These are phyloP conservation scores for Diaporthe velutina DNA, from an alignment of 2,329 filamentous ascomycete genomes.

Conservation along the genomic window DNA sequence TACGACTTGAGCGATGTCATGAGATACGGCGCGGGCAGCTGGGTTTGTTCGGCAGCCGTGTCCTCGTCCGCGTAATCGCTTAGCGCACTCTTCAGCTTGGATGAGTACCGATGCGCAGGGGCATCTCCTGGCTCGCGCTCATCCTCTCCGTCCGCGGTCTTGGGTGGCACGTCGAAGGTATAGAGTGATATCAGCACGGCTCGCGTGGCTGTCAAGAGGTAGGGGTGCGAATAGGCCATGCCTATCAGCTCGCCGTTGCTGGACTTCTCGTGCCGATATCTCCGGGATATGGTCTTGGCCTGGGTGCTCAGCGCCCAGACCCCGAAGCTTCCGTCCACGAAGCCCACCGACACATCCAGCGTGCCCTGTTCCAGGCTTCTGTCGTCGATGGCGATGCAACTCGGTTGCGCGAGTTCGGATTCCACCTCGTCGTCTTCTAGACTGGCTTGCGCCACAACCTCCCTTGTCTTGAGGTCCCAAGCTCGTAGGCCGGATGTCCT, in stretches of 20 bases:
- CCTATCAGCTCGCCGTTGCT: slow-evolving; percentile 76
- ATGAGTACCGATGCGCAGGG: neutral
- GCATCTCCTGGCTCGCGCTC: neutral
- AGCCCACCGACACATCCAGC: slow-evolving; percentile 77
- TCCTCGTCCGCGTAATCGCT: neutral
- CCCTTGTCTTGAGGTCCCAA: slow-evolving; percentile 79
- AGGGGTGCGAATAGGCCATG: slow-evolving; percentile 80
- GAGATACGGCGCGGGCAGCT: slow-evolving; percentile 63
- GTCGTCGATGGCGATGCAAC: slow-evolving; percentile 76
- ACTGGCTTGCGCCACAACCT: slow-evolving; percentile 66
- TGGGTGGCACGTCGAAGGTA: slow-evolving; percentile 62
- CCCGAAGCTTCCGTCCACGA: slow-evolving; percentile 77
- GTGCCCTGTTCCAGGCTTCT: slow-evolving; percentile 55
- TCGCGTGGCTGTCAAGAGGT: slow-evolving; percentile 82
- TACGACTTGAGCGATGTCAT: slow-evolving; percentile 85
- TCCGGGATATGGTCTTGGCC: slow-evolving; percentile 56
- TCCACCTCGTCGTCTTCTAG: slow-evolving; percentile 47
- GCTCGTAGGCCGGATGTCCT: slow-evolving; percentile 76
- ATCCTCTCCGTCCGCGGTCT: slow-evolving; percentile 33
- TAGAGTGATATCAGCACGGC: slow-evolving; percentile 83
- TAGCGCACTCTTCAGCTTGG: slow-evolving; percentile 23
- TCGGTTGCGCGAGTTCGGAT: slow-evolving; percentile 59
- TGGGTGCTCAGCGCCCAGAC: slow-evolving; percentile 73
- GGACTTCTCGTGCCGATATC: slow-evolving; percentile 72
- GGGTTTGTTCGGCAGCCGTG: neutral